Percentiles rank a stretch among this genome's conserved stretches.
Conservation (phyloP, 331 rosid genomes). For the Erythrophleum ivorense region DNA sequence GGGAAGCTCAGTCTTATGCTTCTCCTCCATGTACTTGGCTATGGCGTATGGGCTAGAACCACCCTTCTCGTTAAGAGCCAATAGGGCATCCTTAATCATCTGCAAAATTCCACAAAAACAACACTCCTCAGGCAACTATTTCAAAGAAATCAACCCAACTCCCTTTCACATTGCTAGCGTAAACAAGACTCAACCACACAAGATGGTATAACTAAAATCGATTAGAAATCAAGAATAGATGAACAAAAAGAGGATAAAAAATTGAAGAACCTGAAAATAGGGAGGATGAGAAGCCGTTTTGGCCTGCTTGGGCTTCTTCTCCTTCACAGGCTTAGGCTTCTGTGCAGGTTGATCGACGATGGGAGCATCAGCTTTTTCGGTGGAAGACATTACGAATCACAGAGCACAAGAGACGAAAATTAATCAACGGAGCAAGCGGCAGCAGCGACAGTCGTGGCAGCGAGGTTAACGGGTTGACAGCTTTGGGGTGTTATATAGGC, state of each 20-base stretch:
- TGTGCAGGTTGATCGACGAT: constrained; percentile 1
- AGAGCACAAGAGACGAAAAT: not conserved
- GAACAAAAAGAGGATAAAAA: not conserved
- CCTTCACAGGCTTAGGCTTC: constrained; percentile 54
- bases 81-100: constrained; percentile 67
- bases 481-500: constrained; percentile 36
- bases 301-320: constrained; percentile 56
- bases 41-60: constrained; percentile 73
- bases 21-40: constrained; percentile 67
- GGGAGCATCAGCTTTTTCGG: constrained; percentile 42
- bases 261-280: constrained; percentile 62
- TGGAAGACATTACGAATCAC: constrained; percentile 50
- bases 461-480: not conserved
- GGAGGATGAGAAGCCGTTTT: constrained; percentile 81
- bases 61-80: constrained; percentile 56
- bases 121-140: no score
- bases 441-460: not conserved
- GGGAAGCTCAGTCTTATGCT: constrained; percentile 58
- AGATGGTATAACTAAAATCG: no score
- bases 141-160: no score
- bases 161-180: no score
- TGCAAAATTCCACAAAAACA: constrained; percentile 12
- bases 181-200: no score
- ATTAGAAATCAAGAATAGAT: no score
- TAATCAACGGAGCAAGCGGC: not conserved